These are phyloP conservation scores for Magnusiomyces paraingens DNA, from an alignment of 1,139 yeast genomes.

Conservation along the genomic window DNA sequence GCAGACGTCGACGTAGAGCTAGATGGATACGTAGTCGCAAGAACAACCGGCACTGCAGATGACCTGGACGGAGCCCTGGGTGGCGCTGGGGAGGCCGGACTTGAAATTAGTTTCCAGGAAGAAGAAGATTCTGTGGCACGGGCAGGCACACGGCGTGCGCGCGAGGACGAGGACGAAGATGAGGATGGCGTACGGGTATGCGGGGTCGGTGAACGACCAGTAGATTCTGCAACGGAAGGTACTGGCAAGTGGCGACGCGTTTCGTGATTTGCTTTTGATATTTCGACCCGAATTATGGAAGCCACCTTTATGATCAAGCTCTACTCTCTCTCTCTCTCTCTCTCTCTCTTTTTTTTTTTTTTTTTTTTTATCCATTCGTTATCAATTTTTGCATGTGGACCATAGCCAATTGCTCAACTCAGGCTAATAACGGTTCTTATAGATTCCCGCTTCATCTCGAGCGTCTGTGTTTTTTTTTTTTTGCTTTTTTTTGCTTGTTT, in stretches of 20 bases:
- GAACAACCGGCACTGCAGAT: background rate
- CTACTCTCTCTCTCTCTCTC: too few relatives aligned
- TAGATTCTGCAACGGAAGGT: slow-evolving; percentile 24
- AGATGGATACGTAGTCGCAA: background rate
- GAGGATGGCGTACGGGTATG: background rate
- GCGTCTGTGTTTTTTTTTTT: too few relatives aligned
- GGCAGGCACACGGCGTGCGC: background rate
- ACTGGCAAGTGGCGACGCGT: slow-evolving; percentile 22
- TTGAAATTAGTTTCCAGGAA: background rate
- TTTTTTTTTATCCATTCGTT: too few relatives aligned
- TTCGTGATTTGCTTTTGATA: background rate
- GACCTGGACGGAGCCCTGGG: background rate
- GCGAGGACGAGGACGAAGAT: background rate
- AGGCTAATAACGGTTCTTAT: too few relatives aligned
- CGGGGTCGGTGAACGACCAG: background rate
- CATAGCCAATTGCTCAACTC: too few relatives aligned
- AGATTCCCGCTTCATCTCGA: too few relatives aligned
- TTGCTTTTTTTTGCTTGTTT: too few relatives aligned
- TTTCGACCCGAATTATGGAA: too few relatives aligned
- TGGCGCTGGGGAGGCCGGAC: background rate
- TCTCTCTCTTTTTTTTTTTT: too few relatives aligned
- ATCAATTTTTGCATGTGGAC: too few relatives aligned
- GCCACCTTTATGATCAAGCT: too few relatives aligned
- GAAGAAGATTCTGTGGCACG: background rate
- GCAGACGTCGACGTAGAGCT: background rate